Conservation (phyloP, 805 yeast species). For the Spathaspora gorwiae region DNA sequence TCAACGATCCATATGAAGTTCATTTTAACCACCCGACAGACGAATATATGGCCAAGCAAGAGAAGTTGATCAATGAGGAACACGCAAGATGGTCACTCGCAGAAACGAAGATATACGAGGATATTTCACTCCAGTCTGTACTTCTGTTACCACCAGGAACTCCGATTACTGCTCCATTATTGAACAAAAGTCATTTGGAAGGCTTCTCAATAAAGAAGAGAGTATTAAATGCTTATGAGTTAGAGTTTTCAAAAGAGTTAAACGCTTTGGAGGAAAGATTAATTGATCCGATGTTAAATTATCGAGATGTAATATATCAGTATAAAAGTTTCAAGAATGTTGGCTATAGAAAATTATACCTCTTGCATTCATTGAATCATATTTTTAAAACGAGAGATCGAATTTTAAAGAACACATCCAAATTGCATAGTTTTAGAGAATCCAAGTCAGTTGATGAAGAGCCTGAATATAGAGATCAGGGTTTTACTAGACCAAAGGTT, state of each 20-base stretch:
- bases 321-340: conserved; percentile 47
- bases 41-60: conserved; percentile 24
- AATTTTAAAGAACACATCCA: conserved; percentile 71
- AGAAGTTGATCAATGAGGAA: conserved; percentile 12
- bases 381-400: conserved; percentile 80
- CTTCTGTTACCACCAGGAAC: conserved; percentile 32
- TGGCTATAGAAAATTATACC: conserved; percentile 57
- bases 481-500: conserved; percentile 90
- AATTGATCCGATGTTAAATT: conserved; percentile 63
- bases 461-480: conserved; percentile 82
- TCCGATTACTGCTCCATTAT: conserved; percentile 9
- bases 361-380: conserved; percentile 76
- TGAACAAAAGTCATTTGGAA: conserved; percentile 7
- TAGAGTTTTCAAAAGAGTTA: conserved; percentile 12
- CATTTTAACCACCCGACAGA: conserved; percentile 63
- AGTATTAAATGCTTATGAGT: conserved; percentile 17
- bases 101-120: conserved; percentile 13
- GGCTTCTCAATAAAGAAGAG: conserved; percentile 28
- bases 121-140: conserved; percentile 23
- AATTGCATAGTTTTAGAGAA: conserved; percentile 42
- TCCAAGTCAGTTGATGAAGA: conserved; percentile 37
- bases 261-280: conserved; percentile 44
- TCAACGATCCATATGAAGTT: conserved; percentile 65
- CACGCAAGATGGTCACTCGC: conserved; percentile 25
- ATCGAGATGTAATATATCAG: conserved; percentile 67